phyloP scores from a whole-genome alignment of 1,284 basidiomycete species.

The Singerocomus inundabilis region DNA sequence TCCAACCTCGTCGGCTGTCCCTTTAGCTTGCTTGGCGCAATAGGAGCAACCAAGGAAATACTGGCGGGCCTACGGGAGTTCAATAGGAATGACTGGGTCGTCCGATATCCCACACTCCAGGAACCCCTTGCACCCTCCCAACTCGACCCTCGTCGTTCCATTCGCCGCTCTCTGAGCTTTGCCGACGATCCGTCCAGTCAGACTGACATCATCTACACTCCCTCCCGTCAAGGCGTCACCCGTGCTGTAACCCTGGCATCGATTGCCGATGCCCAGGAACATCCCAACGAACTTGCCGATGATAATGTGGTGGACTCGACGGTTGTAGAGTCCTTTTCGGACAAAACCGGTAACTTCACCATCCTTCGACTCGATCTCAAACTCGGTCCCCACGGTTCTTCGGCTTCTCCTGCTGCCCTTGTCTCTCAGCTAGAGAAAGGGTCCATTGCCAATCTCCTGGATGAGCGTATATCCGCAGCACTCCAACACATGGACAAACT shows the following conservation, averaged over 20 bases:
- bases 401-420: conserved; percentile 72
- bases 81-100: conserved; percentile 84
- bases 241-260: conserved; percentile 59
- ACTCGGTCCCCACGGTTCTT: conserved; percentile 74
- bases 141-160: conserved; percentile 37
- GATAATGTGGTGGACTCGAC: conserved; percentile 36
- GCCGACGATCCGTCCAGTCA: conserved; percentile 73
- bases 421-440: conserved; percentile 91
- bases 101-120: conserved; percentile 77
- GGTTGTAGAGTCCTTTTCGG: conserved; percentile 43
- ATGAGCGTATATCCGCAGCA: conserved; percentile 80
- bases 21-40: conserved; percentile 68
- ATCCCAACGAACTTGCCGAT: conserved; percentile 33
- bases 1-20: conserved; percentile 5
- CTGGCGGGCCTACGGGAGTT: conserved; percentile 75
- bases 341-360: conserved; percentile 62
- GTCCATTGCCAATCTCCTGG: conserved; percentile 90
- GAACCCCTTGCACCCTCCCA: conserved; percentile 30
- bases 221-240: conserved; percentile 46
- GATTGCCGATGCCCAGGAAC: conserved; percentile 44
- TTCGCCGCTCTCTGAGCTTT: conserved; percentile 75
- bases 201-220: conserved; percentile 64
- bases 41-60: conserved; percentile 70
- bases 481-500: conserved; percentile 85
- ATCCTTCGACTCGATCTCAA: conserved; percentile 92